These are phyloP conservation scores for Chlorella vulgaris DNA, from an alignment of 139 green algal genomes.

Conservation along the genomic window DNA sequence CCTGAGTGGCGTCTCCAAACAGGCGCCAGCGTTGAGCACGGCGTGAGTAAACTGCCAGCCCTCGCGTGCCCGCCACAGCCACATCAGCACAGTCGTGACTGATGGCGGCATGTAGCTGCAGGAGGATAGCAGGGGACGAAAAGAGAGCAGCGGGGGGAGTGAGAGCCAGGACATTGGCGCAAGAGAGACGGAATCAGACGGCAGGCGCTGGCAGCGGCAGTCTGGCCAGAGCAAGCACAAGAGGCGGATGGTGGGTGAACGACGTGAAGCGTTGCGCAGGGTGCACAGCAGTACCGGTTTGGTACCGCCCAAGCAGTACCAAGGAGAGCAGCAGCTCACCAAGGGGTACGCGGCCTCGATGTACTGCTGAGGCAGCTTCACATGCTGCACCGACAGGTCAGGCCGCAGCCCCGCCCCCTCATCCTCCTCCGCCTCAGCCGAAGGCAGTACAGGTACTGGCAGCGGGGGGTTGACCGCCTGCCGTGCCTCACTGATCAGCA, in stretches of 20 bases:
- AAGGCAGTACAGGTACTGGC: neutral
- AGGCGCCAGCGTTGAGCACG: conserved; percentile 77
- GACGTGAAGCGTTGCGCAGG: too few relatives aligned
- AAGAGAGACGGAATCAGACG: neutral
- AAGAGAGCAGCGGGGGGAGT: neutral
- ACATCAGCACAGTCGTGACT: conserved; percentile 75
- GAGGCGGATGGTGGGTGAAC: too few relatives aligned
- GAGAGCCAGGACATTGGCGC: neutral
- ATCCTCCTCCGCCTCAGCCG: neutral
- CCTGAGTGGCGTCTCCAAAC: conserved; percentile 91
- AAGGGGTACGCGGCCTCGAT: conserved; percentile 70
- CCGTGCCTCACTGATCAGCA: conserved; percentile 74
- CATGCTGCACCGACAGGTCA: conserved; percentile 64
- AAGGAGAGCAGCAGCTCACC: neutral
- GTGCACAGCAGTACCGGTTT: too few relatives aligned
- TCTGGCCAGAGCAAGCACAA: too few relatives aligned
- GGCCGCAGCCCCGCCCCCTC: conserved; percentile 16
- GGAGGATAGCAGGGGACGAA: neutral
- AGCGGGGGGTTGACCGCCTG: conserved; percentile 41
- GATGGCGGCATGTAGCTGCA: conserved; percentile 53
- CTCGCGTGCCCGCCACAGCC: conserved; percentile 79
- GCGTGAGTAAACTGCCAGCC: conserved; percentile 77
- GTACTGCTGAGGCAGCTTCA: conserved; percentile 76
- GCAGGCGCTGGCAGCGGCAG: neutral
- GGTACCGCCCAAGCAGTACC: neutral